Evolutionary conservation across 2,329 filamentous ascomycete genomes (phyloP), one percentile per base, ranked within the genome.

Genomic region (Aureobasidium musti): DNA sequence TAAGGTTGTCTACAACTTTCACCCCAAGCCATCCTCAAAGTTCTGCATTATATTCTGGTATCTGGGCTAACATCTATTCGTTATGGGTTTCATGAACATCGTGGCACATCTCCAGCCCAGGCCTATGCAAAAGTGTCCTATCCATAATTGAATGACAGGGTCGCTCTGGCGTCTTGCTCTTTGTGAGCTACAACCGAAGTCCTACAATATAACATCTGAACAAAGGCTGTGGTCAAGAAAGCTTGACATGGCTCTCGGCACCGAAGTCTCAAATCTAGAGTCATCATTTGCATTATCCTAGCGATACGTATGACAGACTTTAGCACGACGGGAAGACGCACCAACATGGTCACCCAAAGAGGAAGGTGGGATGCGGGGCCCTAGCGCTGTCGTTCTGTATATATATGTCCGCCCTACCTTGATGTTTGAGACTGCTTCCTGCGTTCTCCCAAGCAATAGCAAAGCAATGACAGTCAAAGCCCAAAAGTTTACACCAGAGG

Each of bases 401-500:
- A 53, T 43, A 53, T 63, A 53, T 30, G 28, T 47, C n/a, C 19
- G 33, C 49, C 23, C 23, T 45, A 64, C 61, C 61, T 64, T 64
- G 61, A 64, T 64, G 61, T 54, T n/a, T n/a, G 33, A n/a, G 28
- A 23, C n/a, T 14, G 23, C 14, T 28, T 10, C 21, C 21, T 37
- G 13, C 21, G 10, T 30, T 14, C 17, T 28, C 7, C 19, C 10
- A n/a, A 33, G 8, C n/a, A 37, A 49, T 6, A 41, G 21, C 21
- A n/a, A 39, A 59, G 60, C 69, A 68, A 92, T 92, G 90, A 91
- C 89, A 8, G 83, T 91, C 74, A 83, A 84, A 70, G 88, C 88
- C 11, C 82, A 83, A 71, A 89, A 88, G 71, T 91, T 93, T 79
- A 92, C 89, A 11, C 89, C 90, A 5, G 86, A 91, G 81, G 89